Evolutionary conservation across 129 eudicot species (phyloP).

Genomic region (Flaveria trinervia): DNA sequence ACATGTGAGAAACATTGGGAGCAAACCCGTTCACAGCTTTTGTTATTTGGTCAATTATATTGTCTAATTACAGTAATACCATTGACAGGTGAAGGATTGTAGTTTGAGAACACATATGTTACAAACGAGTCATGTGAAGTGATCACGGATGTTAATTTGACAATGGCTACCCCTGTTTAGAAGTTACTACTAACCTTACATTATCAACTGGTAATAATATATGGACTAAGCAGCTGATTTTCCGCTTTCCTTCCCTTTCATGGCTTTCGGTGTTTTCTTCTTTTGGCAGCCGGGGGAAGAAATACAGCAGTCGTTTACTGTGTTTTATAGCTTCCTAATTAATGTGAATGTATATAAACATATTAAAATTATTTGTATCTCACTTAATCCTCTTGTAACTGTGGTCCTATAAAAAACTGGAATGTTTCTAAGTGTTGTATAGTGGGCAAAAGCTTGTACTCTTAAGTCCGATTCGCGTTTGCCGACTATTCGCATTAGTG

Average conservation of each 20-base stretch:
- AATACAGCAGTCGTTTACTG: constrained; percentile 1
- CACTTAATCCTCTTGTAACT: constrained; percentile 15
- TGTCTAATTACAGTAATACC: constrained; percentile 14
- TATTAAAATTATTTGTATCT: constrained; percentile 18
- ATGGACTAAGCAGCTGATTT: constrained; percentile 32
- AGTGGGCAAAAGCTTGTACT: background rate
- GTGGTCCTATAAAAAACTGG: constrained; percentile 13
- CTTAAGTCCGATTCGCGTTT: background rate
- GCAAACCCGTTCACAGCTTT: background rate
- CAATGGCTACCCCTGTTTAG: constrained; percentile 37
- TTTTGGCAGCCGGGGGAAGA: constrained; percentile 10
- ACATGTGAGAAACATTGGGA: too few species aligned
- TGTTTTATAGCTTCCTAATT: constrained; percentile 14
- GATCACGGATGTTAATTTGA: constrained; percentile 46
- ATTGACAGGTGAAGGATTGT: constrained; percentile 77
- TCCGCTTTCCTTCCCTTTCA: constrained; percentile 33
- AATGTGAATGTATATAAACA: constrained; percentile 41
- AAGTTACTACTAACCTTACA: constrained; percentile 17
- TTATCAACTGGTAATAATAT: constrained; percentile 9
- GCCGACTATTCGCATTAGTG: background rate
- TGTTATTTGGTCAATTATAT: background rate
- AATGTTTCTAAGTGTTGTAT: constrained; percentile 6
- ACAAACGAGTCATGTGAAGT: constrained; percentile 47
- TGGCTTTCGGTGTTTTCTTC: too few species aligned
- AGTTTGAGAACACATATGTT: constrained; percentile 82